A percentile compares a stretch with the other conserved stretches of the same genome.
phyloP scores from a whole-genome alignment of 2,329 filamentous ascomycete species.

The Fusarium camptoceras region DNA sequence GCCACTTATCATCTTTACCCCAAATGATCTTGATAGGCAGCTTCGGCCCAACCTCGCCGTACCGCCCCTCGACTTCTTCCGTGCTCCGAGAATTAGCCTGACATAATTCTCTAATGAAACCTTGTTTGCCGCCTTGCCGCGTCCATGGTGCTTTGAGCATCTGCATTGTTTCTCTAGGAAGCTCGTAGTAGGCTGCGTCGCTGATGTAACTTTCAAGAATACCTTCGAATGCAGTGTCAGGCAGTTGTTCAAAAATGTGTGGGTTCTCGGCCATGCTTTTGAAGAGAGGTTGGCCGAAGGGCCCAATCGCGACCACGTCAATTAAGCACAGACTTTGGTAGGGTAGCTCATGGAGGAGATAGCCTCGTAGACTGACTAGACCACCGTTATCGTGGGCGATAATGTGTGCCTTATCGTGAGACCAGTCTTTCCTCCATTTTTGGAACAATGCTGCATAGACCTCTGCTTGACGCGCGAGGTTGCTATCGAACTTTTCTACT shows the following conservation, averaged over 20 bases:
- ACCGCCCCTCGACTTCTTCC: conserved; percentile 52
- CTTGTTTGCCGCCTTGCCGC: conserved; percentile 44
- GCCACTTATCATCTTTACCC: conserved; percentile 58
- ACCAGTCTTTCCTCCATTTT: conserved; percentile 48
- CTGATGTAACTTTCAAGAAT: conserved; percentile 56
- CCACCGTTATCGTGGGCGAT: conserved; percentile 61
- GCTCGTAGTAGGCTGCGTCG: conserved; percentile 50
- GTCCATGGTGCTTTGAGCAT: conserved; percentile 54
- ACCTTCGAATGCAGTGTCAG: conserved; percentile 51
- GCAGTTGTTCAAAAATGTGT: conserved; percentile 51
- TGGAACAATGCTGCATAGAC: conserved; percentile 54
- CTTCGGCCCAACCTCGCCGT: conserved; percentile 50
- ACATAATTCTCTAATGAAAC: conserved; percentile 56
- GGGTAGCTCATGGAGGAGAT: conserved; percentile 52
- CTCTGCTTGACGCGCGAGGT: conserved; percentile 54
- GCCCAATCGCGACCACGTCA: conserved; percentile 57
- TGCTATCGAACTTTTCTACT: conserved; percentile 47
- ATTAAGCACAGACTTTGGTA: conserved; percentile 56
- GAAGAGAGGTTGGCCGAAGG: conserved; percentile 58
- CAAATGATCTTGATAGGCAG: conserved; percentile 58
- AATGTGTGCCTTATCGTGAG: conserved; percentile 50
- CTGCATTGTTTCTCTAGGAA: conserved; percentile 51
- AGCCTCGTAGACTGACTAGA: conserved; percentile 53
- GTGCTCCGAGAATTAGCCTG: conserved; percentile 44
- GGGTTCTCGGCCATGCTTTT: conserved; percentile 53